phyloP scores from a whole-genome alignment of 164 flowering plant genomes.

The Umbellularia californica region DNA sequence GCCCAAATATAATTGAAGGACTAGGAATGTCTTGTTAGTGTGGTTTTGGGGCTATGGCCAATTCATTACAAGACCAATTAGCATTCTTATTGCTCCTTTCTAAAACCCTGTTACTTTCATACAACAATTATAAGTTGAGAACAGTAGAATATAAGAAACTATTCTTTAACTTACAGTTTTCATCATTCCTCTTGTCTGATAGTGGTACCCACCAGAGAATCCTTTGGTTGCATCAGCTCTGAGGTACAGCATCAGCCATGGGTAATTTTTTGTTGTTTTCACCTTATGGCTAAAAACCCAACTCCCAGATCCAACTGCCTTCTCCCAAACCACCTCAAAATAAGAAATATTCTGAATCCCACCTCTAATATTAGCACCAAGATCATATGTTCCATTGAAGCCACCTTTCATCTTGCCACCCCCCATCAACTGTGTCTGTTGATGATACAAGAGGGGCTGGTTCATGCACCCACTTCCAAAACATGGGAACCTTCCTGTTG shows the following conservation, averaged over 20 bases:
- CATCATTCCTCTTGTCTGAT: slow-evolving; percentile 69
- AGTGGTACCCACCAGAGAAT: slow-evolving; percentile 76
- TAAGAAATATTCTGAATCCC: slow-evolving; percentile 37
- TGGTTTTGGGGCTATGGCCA: not conserved
- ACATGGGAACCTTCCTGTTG: slow-evolving; percentile 56
- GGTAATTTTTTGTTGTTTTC: slow-evolving; percentile 67
- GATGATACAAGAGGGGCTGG: slow-evolving; percentile 45
- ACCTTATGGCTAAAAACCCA: slow-evolving; percentile 62
- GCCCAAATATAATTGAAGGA: not conserved
- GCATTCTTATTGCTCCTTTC: too few relatives aligned
- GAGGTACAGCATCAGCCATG: slow-evolving; percentile 86
- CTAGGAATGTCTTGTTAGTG: not conserved
- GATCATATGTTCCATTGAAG: slow-evolving; percentile 18
- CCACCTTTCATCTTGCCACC: slow-evolving; percentile 12
- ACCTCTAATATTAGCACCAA: slow-evolving; percentile 11
- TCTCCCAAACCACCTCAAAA: slow-evolving; percentile 70
- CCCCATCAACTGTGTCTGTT: slow-evolving; percentile 3
- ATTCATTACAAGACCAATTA: not conserved
- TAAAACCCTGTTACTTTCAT: not conserved
- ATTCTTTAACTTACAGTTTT: slow-evolving; percentile 14
- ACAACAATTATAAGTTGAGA: not conserved
- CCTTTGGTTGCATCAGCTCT: slow-evolving; percentile 80
- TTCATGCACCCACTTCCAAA: slow-evolving; percentile 77
- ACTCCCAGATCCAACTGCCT: slow-evolving; percentile 52
- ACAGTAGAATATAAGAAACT: not conserved